Percentiles rank a stretch among this genome's conserved stretches.
Conservation (phyloP, 2,329 filamentous ascomycete species). For the Pyricularia pennisetigena region DNA sequence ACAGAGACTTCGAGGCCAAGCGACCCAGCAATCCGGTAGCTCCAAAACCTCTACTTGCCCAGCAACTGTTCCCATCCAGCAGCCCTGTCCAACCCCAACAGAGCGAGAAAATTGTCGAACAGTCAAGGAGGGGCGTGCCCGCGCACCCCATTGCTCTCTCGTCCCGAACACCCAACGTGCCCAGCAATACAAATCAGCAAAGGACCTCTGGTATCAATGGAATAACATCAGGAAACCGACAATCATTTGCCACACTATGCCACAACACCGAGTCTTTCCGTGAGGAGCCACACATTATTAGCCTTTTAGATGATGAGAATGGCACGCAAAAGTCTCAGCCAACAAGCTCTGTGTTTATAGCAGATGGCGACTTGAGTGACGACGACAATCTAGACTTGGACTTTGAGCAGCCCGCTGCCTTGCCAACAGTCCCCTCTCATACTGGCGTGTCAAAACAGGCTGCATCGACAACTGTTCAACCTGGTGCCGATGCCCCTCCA, state of each 20-base stretch:
- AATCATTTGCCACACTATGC: constrained; percentile 31
- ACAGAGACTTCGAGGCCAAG: neutral
- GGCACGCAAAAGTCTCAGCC: constrained; percentile 10
- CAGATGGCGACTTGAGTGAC: constrained; percentile 79
- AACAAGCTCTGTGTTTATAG: constrained; percentile 44
- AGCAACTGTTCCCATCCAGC: constrained; percentile 48
- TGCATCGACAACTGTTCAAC: constrained; percentile 7
- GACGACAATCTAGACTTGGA: constrained; percentile 68
- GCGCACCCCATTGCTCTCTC: constrained; percentile 16
- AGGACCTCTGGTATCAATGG: neutral
- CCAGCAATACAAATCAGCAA: constrained; percentile 7
- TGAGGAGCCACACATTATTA: constrained; percentile 25
- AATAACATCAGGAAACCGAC: constrained; percentile 8
- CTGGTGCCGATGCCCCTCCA: constrained; percentile 15
- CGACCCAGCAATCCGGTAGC: neutral
- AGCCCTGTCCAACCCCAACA: constrained; percentile 31
- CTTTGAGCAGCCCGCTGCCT: constrained; percentile 47
- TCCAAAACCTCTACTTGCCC: constrained; percentile 27
- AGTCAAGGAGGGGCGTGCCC: constrained; percentile 29
- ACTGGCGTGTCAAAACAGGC: constrained; percentile 10
- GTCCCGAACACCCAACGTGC: constrained; percentile 23
- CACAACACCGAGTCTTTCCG: constrained; percentile 38
- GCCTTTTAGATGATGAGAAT: constrained; percentile 19
- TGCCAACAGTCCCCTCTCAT: constrained; percentile 23
- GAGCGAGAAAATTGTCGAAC: constrained; percentile 34